These are phyloP conservation scores for Chytriomyces confervae DNA, from an alignment of 192 early-diverging fungal genomes.

Conservation along the genomic window DNA sequence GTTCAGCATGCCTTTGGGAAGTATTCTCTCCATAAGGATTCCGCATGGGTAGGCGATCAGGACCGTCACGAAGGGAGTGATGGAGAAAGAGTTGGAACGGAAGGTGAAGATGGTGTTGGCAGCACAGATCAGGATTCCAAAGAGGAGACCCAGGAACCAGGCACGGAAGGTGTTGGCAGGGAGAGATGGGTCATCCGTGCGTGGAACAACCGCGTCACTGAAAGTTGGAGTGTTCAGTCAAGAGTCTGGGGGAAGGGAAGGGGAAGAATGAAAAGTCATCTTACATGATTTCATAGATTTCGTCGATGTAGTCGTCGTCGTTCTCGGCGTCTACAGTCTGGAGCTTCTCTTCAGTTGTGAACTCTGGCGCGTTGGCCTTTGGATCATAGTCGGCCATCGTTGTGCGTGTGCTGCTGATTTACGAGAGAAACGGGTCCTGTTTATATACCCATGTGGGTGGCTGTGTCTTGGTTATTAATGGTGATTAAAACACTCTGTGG, in stretches of 20 bases:
- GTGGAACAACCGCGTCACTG: conserved; percentile 34
- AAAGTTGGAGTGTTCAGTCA: no score
- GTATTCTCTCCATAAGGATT: background rate
- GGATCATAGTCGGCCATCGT: no score
- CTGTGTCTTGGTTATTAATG: no score
- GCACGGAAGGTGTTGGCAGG: conserved; percentile 55
- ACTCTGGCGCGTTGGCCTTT: no score
- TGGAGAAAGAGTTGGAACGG: background rate
- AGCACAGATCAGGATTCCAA: conserved; percentile 20
- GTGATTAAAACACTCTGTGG: no score
- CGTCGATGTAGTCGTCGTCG: background rate
- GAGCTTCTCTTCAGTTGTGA: no score
- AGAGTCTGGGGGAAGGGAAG: no score
- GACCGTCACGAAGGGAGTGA: background rate
- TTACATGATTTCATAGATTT: background rate
- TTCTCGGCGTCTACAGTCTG: background rate
- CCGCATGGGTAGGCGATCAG: background rate
- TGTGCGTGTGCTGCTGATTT: no score
- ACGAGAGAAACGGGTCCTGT: no score
- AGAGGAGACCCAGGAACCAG: conserved; percentile 55
- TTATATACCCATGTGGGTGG: no score
- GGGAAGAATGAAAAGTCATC: no score
- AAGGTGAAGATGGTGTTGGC: conserved; percentile 6
- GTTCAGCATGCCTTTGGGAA: conserved; percentile 61
- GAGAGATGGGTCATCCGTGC: conserved; percentile 51